Base-by-base conservation (phyloP, 345 rosid species). In the Acer yangbiense region DNA sequence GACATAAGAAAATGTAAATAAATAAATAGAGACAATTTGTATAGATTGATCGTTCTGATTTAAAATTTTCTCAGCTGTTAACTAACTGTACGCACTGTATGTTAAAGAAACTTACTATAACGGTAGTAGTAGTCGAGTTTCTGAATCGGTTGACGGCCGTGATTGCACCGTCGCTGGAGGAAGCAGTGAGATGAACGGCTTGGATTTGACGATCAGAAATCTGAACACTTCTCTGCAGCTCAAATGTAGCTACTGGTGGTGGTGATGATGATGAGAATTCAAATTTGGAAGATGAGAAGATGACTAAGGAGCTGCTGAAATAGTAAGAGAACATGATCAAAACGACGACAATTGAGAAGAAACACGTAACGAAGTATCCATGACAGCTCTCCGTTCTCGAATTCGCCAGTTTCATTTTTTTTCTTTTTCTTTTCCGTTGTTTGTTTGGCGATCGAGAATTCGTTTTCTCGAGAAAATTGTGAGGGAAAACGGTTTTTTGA, bases 161-260 rank as follows among this genome's bases (percentile, higher is more conserved):
- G 64, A 21, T 32, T 54, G 6, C 25, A 82, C 75, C 72, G 27
- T 46, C 64, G 61, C 48, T 35, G 2, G 82, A 77, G 23, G 27
- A 21, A 60, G 66, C 63, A 0, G 81, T 65, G 46, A 82, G 73
- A 77, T 54, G 70, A 46, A 83, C 78, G 9, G 66, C 84, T 16
- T n/a, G 84, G 84, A 79, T 69, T 58, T 80, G 85, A 60, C 77
- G 85, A 60, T 81, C 86, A 1, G 77, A 29, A 68, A 58, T 2
- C 76, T 79, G 68, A 23, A 75, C 71, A 46, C 71, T 72, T 57
- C 86, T 79, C 9, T 74, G 89, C 20, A 87, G 76, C 72, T 87
- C 78, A 13, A 11, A 69, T 11, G 77, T 78, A 1, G 88, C 78
- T 8, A 65, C 58, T 1, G 86, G 68, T 9, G 64, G 6, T 21